Percentiles rank a stretch among this genome's conserved stretches.
Evolutionary conservation across 495 filamentous ascomycete species (phyloP).

Genomic region (Penicillium cinerascens): DNA sequence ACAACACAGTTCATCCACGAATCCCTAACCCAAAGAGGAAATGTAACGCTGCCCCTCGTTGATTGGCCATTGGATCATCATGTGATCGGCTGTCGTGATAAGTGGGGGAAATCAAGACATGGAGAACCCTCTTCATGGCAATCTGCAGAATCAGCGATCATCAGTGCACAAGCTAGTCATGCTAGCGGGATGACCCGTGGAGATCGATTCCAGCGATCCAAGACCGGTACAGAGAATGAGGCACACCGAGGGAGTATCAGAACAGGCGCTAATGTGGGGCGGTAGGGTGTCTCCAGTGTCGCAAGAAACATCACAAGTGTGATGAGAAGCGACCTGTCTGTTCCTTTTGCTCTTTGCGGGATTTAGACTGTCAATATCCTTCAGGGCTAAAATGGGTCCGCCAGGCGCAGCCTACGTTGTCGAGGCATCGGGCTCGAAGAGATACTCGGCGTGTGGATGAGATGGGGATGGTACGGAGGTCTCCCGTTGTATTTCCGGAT

Average conservation of each 20-base stretch:
- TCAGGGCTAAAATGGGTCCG: slow-evolving; percentile 23
- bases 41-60: not conserved
- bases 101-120: slow-evolving; percentile 7
- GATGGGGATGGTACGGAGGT: not conserved
- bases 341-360: slow-evolving; percentile 17
- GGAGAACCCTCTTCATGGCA: not conserved
- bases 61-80: slow-evolving; percentile 1
- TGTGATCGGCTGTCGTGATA: slow-evolving; percentile 12
- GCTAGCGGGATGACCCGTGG: slow-evolving; percentile 13
- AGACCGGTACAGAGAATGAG: slow-evolving; percentile 19
- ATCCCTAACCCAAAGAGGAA: slow-evolving; percentile 1
- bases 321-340: slow-evolving; percentile 22
- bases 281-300: slow-evolving; percentile 25
- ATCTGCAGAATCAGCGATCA: not conserved
- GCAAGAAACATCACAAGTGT: slow-evolving; percentile 25
- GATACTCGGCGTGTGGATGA: not conserved
- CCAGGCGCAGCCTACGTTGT: slow-evolving; percentile 10
- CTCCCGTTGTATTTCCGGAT: slow-evolving; percentile 1
- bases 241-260: not conserved
- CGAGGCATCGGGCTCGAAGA: slow-evolving; percentile 19
- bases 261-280: slow-evolving; percentile 1
- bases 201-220: slow-evolving; percentile 20
- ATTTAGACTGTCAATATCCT: slow-evolving; percentile 18
- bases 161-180: not conserved
- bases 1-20: too few species aligned